Conservation (phyloP, 208 protist species). For the Trypanosoma lewisi region DNA sequence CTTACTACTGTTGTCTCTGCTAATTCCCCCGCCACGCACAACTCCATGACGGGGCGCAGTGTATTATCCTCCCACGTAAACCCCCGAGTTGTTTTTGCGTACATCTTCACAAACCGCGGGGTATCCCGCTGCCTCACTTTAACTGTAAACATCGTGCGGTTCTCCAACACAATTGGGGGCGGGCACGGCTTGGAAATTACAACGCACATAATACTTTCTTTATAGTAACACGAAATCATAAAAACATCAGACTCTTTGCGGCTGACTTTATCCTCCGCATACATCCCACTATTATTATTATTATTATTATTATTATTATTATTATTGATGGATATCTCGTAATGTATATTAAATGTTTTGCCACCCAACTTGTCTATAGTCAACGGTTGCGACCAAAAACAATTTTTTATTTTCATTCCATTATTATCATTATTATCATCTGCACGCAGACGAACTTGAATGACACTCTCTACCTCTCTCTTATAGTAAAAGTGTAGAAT, state of each 20-base stretch:
- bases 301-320: too few relatives aligned
- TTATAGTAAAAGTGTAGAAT: conserved; percentile 16
- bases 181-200: conserved; percentile 41
- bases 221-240: conserved; percentile 37
- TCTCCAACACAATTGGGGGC: conserved; percentile 74
- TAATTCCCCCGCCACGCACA: conserved; percentile 33
- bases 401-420: conserved; percentile 20
- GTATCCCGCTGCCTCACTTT: conserved; percentile 43
- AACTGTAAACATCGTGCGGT: conserved; percentile 58
- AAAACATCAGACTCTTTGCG: conserved; percentile 50
- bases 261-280: conserved; percentile 16
- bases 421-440: too few relatives aligned
- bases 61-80: conserved; percentile 60
- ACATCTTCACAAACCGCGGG: conserved; percentile 33
- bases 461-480: conserved; percentile 11
- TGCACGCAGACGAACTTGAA: conserved; percentile 23
- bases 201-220: conserved; percentile 52
- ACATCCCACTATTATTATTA: background rate
- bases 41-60: conserved; percentile 28
- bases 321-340: too few relatives aligned
- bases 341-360: conserved; percentile 47
- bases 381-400: conserved; percentile 45
- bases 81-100: conserved; percentile 50
- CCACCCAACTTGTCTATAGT: conserved; percentile 45
- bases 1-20: too few relatives aligned